Percentiles rank a stretch among this genome's conserved stretches.
These are phyloP conservation scores for Sarocladium oryzae DNA, from an alignment of 2,329 filamentous ascomycete species.

Conservation along the genomic window DNA sequence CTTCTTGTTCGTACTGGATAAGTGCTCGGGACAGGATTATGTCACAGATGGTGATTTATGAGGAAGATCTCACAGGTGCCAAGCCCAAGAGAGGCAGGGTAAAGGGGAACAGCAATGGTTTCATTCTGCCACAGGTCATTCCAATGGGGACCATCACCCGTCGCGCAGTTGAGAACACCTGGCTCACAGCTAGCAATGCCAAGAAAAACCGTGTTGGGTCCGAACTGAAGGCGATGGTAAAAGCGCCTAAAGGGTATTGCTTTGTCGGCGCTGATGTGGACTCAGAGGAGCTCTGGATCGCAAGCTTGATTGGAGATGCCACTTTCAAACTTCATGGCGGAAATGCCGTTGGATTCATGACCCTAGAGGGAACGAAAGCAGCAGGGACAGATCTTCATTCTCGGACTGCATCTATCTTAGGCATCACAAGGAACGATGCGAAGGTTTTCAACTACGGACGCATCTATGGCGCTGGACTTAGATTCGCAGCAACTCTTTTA, in stretches of 20 bases:
- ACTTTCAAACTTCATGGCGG: constrained; percentile 93
- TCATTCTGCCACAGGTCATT: constrained; percentile 90
- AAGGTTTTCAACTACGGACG: constrained; percentile 99
- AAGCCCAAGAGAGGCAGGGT: constrained; percentile 10
- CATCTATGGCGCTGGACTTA: constrained; percentile 95
- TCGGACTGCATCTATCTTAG: constrained; percentile 83
- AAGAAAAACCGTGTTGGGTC: constrained; percentile 95
- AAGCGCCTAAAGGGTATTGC: constrained; percentile 79
- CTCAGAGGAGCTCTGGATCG: constrained; percentile 97
- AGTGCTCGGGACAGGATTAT: constrained; percentile 87
- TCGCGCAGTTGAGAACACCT: constrained; percentile 92
- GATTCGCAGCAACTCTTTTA: constrained; percentile 83
- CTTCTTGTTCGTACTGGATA: constrained; percentile 98
- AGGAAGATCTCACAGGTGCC: constrained; percentile 46
- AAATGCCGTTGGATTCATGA: constrained; percentile 99
- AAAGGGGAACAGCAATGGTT: constrained; percentile 45
- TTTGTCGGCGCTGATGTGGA: constrained; percentile 98
- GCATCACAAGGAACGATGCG: constrained; percentile 89
- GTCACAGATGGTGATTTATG: constrained; percentile 92
- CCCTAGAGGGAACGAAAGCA: constrained; percentile 88
- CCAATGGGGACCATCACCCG: constrained; percentile 98
- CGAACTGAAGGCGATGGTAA: constrained; percentile 94
- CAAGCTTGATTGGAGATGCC: constrained; percentile 87
- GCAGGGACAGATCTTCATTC: constrained; percentile 93
- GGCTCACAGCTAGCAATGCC: constrained; percentile 95